Evolutionary conservation across 257 asterid species (phyloP).

Genomic region (Coffea eugenioides): DNA sequence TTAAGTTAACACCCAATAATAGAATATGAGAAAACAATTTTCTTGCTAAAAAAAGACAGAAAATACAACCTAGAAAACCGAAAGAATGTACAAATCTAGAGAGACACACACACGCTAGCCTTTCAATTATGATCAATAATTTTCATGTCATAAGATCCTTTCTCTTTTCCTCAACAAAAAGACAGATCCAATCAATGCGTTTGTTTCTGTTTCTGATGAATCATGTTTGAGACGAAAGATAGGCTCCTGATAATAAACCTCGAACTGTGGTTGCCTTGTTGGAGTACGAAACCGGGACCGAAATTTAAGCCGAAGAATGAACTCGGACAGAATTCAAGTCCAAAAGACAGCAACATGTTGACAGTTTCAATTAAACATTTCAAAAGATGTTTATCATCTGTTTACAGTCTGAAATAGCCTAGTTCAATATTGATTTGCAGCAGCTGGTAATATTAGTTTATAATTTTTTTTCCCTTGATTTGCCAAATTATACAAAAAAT

Average conservation of each 20-base stretch:
- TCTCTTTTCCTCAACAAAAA: neutral
- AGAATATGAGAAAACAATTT: neutral
- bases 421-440: neutral
- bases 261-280: neutral
- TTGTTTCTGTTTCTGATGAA: neutral
- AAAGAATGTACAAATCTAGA: neutral
- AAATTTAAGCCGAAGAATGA: neutral
- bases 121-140: neutral
- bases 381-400: too few species aligned
- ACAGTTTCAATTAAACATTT: neutral
- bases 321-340: neutral
- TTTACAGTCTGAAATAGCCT: neutral
- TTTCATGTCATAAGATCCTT: neutral
- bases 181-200: neutral
- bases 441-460: neutral
- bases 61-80: neutral
- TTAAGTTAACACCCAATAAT: neutral
- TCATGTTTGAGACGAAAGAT: neutral
- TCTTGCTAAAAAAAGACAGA: neutral
- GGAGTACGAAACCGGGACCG: neutral
- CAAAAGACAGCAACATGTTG: constrained; percentile 1
- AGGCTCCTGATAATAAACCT: neutral
- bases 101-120: neutral
- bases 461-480: neutral
- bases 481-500: neutral